phyloP scores from a whole-genome alignment of 2,329 filamentous ascomycete genomes.

The Alternaria rosae region DNA sequence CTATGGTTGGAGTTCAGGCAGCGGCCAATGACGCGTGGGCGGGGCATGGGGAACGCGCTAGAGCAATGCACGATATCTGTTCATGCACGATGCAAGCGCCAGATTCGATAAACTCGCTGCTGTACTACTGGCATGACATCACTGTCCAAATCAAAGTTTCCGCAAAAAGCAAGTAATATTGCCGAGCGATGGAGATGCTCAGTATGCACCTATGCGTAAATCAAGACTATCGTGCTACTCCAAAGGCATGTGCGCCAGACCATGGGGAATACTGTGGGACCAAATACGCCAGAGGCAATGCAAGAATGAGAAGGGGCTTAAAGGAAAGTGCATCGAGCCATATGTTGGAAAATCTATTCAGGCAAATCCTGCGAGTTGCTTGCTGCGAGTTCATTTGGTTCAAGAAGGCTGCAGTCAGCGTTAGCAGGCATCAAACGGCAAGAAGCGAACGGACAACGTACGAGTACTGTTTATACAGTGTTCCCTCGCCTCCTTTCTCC shows the following conservation, averaged over 20 bases:
- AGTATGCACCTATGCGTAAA: constrained; percentile 1
- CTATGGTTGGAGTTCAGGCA: constrained; percentile 10
- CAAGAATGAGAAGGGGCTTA: constrained; percentile 19
- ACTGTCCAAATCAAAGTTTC: neutral
- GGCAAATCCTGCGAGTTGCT: constrained; percentile 41
- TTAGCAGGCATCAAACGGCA: constrained; percentile 19
- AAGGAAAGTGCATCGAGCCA: constrained; percentile 7
- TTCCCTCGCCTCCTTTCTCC: constrained; percentile 92
- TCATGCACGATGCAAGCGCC: constrained; percentile 6
- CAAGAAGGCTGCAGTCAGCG: constrained; percentile 37
- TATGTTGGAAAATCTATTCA: constrained; percentile 27
- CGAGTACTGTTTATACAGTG: constrained; percentile 91
- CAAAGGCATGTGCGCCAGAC: constrained; percentile 19
- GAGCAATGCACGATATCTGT: constrained; percentile 19
- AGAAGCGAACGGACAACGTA: constrained; percentile 60
- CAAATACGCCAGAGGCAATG: constrained; percentile 40
- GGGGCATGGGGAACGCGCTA: constrained; percentile 32
- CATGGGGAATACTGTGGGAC: constrained; percentile 31
- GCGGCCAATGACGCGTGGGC: constrained; percentile 20
- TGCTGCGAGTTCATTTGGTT: constrained; percentile 45
- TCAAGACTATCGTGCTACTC: neutral
- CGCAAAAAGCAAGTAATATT: constrained; percentile 5
- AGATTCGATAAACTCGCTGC: constrained; percentile 1
- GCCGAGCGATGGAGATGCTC: neutral
- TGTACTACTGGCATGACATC: constrained; percentile 12